phyloP scores from a whole-genome alignment of 257 asterid genomes.

The Solanum tarapatanum region DNA sequence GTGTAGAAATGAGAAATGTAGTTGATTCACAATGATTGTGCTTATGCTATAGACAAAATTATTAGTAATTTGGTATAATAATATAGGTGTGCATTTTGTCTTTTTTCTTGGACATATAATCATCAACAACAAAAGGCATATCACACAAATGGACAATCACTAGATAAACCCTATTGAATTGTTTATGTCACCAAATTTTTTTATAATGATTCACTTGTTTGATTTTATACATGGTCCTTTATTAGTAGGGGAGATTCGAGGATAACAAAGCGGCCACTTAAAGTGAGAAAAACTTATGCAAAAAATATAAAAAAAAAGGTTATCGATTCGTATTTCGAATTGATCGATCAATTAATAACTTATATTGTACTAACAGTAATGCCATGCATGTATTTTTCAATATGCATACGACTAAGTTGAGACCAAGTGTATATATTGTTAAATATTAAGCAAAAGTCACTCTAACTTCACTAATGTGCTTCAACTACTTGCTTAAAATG shows the following conservation, averaged over 20 bases:
- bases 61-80: background rate
- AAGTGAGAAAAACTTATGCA: too few species aligned
- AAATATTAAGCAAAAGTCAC: background rate
- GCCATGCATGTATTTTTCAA: background rate
- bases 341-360: background rate
- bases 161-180: background rate
- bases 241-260: background rate
- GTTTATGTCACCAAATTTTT: background rate
- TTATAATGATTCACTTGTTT: background rate
- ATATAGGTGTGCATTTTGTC: background rate
- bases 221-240: background rate
- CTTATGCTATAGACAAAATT: too few species aligned
- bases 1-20: background rate
- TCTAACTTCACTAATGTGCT: too few species aligned
- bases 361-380: background rate
- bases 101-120: background rate
- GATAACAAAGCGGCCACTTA: background rate
- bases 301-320: too few species aligned
- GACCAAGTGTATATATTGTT: background rate
- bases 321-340: background rate
- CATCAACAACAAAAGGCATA: background rate
- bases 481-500: too few species aligned
- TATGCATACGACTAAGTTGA: too few species aligned
- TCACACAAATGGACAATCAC: background rate
- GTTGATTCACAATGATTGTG: background rate